Percentiles rank a stretch among this genome's conserved stretches.
Conservation (phyloP, 305 asterid species). For the Solanum hybrid region DNA sequence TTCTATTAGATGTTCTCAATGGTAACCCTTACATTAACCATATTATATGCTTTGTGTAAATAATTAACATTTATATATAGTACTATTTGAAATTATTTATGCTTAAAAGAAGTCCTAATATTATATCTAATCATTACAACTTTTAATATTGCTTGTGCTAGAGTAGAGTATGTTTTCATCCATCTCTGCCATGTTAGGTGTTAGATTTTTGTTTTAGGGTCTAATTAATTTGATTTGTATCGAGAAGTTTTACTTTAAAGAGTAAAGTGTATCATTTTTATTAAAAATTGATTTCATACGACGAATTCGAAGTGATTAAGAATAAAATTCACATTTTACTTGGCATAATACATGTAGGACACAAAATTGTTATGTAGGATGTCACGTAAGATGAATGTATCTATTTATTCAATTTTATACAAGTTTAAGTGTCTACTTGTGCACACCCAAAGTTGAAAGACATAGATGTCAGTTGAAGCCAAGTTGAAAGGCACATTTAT, state of each 20-base stretch:
- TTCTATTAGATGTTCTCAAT: neutral
- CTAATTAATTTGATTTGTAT: rapidly evolving
- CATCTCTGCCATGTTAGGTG: neutral
- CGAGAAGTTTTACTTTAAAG: neutral
- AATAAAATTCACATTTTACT: neutral
- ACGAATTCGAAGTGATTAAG: too few species aligned
- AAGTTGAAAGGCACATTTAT: too few species aligned
- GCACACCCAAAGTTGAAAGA: rapidly evolving
- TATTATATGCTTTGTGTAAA: neutral
- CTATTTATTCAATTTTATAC: too few species aligned
- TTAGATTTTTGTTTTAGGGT: neutral
- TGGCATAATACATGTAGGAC: neutral
- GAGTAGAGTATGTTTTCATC: neutral
- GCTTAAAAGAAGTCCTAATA: neutral
- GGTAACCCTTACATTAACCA: neutral
- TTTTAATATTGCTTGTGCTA: neutral
- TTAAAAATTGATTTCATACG: too few species aligned
- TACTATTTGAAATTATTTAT: neutral
- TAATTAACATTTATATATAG: neutral
- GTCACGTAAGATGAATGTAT: rapidly evolving
- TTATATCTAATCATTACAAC: neutral
- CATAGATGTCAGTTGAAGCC: rapidly evolving
- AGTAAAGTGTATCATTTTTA: neutral
- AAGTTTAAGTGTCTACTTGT: too few species aligned
- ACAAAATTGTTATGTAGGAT: neutral